phyloP scores from a whole-genome alignment of 306 rosid genomes.

The Begonia loranthoides region DNA sequence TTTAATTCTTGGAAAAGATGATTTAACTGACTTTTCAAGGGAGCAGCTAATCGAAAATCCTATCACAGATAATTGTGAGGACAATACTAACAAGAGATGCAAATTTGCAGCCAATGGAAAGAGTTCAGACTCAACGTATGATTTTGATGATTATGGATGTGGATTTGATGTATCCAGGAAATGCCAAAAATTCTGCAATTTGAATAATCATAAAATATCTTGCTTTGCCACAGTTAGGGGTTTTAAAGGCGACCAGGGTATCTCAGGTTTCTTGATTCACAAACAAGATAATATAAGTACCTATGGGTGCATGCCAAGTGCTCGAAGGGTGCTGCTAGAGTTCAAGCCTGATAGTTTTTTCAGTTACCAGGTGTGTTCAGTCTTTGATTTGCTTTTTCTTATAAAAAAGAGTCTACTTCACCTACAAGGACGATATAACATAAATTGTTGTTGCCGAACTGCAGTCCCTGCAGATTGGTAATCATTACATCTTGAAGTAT shows the following conservation, averaged over 20 bases:
- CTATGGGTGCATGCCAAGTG: constrained; percentile 22
- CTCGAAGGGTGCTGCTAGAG: constrained; percentile 61
- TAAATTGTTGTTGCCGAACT: constrained; percentile 17
- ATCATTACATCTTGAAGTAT: constrained; percentile 49
- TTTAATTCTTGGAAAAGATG: constrained; percentile 36
- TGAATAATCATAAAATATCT: constrained; percentile 30
- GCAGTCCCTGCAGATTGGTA: constrained; percentile 78
- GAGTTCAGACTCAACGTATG: constrained; percentile 17
- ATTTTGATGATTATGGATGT: constrained; percentile 18
- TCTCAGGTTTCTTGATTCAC: constrained; percentile 33
- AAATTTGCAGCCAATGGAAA: constrained; percentile 23
- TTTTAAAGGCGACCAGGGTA: constrained; percentile 17
- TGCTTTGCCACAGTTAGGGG: constrained; percentile 39
- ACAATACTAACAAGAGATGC: constrained; percentile 36
- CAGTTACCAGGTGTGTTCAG: constrained; percentile 49
- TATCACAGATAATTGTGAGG: constrained; percentile 15
- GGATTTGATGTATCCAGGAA: constrained; percentile 13
- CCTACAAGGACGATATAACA: constrained; percentile 8
- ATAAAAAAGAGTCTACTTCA: neutral
- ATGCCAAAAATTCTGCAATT: constrained; percentile 22
- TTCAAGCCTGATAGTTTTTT: constrained; percentile 36
- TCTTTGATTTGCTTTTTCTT: constrained; percentile 10
- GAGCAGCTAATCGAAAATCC: constrained; percentile 14
- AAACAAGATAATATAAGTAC: constrained; percentile 12
- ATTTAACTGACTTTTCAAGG: constrained; percentile 19